Base-by-base conservation (phyloP, 192 early-diverging fungal species). In the Diversispora eburnea region DNA sequence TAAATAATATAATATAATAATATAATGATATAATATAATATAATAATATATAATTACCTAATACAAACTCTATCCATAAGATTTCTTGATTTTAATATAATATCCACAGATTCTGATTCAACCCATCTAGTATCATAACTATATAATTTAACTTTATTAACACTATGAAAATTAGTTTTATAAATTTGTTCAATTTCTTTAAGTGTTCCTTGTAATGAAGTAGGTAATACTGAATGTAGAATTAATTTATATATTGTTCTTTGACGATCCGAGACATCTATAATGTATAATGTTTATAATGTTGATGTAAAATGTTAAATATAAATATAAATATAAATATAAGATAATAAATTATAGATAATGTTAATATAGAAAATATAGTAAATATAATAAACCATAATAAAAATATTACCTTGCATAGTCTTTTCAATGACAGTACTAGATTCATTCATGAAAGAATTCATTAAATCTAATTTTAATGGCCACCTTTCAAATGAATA, bases 51-150 rank as follows among this genome's bases (percentile, higher is more conserved):
- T n/a, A 5, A 55, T 69, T 70, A 70, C 67, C 67, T 19, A 19
- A 33, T 56, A 52, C 67, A 70, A 22, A 25, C n/a, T 9, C 67
- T 49, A 56, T 70, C 67, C 25, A 9, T 33, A 70, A 70, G n/a
- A 13, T 13, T 70, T 19, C 67, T 49, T 25, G 70, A 48, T 8
- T 72, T 72, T 13, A 46, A 20, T 48, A 72, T 17, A 19, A 72
- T 51, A 72, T 72, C 70, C 6, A 62, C 46, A 63, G 61, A 63
- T 17, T 42, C 61, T 8, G 56, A 51, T 49, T 33, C 19, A 5
- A 72, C 25, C 70, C 70, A 72, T 20, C 61, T 57, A 22, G 42
- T 61, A 42, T 72, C 70, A 59, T 59, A 72, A 49, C 46, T 17
- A 39, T 72, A 72, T 20, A 72, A 33, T 13, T 58, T 47, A 47